Evolutionary conservation across 2,329 filamentous ascomycete genomes (phyloP), one percentile per base, ranked within the genome.

Genomic region (Venturiaceae sp.): DNA sequence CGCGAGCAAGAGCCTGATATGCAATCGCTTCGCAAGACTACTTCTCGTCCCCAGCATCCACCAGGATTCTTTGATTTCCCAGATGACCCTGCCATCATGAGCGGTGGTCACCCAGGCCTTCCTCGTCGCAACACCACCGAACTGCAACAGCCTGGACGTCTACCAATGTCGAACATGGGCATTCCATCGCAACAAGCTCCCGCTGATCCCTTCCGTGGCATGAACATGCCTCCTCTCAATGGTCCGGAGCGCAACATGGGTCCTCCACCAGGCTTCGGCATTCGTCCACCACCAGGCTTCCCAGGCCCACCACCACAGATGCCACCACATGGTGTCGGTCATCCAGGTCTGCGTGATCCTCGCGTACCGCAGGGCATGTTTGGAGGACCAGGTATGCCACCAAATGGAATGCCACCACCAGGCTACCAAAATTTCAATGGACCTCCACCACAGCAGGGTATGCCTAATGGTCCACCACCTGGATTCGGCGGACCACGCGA

Each of bases 141-240:
- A 14, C 50, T 34, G 23, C 30, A 50, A 13, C 32, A 41, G n/a
- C 55, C 50, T 11, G 19, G 32, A 46, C 58, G 39, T 16, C 28
- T 37, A 5, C 58, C 50, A 23, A 44, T 56, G 26, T 59, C 53
- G 3, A 59, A 59, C 28, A 55, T 59, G 58, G 58, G 58, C 34
- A 59, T 59, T 30, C 58, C 58, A 11, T 55, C 58, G n/a, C 53
- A 55, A 19, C 44, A 53, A 14, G 57, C 57, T 26, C 57, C 47
- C 7, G n/a, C 50, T 19, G 57, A 54, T 26, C 57, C 36, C 19
- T 57, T 57, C 44, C 55, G 55, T 23, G 37, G 53, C 26, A 52
- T 57, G 55, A 53, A 53, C 32, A 34, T 47, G 30, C 46, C 46
- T 26, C 47, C 46, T 3, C 54, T 36, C 28, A 46, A 44, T n/a